Base-by-base conservation (phyloP, 192 early-diverging fungal species). In the Diversispora epigaea region DNA sequence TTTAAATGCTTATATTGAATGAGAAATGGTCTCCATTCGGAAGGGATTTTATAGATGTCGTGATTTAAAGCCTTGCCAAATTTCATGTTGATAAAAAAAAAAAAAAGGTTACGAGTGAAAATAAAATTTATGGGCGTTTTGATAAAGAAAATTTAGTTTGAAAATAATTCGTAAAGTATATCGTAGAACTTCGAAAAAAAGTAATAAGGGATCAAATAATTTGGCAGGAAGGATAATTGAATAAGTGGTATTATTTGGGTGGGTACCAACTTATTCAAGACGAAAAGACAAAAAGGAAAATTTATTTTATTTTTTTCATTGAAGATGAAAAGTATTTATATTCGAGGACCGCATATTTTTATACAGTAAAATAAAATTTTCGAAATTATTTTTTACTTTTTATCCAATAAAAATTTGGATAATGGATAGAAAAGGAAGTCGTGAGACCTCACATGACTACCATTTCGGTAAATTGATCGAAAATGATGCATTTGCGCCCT, bases 1-100 rank as follows among this genome's bases (percentile, higher is more conserved):
- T 93, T 93, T 15, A 93, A 83, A 19, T 80, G 77, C 69, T 91
- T 91, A 85, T 93, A 93, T 56, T 90, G 89, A 58, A 93, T 90
- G n/a, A 91, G 65, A 71, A 89, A 91, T 6, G 88, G 89, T 62
- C 89, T 86, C 89, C 91, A 91, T 66, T 88, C 87, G 54, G 82
- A 83, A 8, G 91, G 91, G 69, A 93, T 87, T 49, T 89, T 77
- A 77, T 89, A 88, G 17, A 89, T 80, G 80, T 83, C 87, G 4
- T 84, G 83, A 67, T 91, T 90, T 40, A 93, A 81, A 22, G 85
- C 81, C 71, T 91, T 91, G 69, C 85, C 88, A 81, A 93, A 93
- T 84, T 93, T 93, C 91, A 93, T 93, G 43, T 40, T 62, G 22
- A 25, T 32, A 32, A 1, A 32, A 2, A 11, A 1, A 32, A 2